Percentiles rank a stretch among this genome's conserved stretches.
Conservation (phyloP, 208 protist genomes). For the Novymonas esmeraldas region DNA sequence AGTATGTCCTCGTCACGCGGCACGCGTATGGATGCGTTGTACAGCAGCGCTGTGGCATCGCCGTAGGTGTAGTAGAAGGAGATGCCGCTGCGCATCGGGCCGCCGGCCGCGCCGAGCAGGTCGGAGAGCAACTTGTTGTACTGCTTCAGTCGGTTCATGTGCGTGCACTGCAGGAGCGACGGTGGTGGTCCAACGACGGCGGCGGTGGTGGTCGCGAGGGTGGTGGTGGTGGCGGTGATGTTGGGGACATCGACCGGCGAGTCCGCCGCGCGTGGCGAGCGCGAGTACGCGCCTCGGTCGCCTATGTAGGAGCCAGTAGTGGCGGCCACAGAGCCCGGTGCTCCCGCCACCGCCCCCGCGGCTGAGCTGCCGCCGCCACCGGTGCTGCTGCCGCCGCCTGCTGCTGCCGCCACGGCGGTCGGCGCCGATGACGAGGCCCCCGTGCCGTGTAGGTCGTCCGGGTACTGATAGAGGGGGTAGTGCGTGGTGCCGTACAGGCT, state of each 20-base stretch:
- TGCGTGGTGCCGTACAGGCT: conserved; percentile 45
- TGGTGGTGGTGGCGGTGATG: background rate
- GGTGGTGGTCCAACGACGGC: background rate
- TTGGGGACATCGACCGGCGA: conserved; percentile 9
- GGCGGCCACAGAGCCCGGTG: no score
- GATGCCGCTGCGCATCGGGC: conserved; percentile 47
- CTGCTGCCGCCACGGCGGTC: background rate
- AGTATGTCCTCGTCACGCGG: conserved; percentile 45
- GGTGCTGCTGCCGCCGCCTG: background rate
- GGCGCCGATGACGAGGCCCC: background rate
- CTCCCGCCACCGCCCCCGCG: no score
- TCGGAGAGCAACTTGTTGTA: conserved; percentile 42
- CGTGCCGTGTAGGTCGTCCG: conserved; percentile 7
- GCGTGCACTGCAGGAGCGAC: conserved; percentile 14
- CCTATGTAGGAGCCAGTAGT: no score
- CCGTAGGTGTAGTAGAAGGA: conserved; percentile 66
- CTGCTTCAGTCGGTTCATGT: conserved; percentile 33
- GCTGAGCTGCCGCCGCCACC: background rate
- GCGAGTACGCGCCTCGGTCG: background rate
- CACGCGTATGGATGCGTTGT: conserved; percentile 54
- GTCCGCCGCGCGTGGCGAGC: conserved; percentile 11
- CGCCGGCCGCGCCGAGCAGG: conserved; percentile 39
- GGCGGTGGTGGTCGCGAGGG: background rate
- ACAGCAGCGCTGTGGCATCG: conserved; percentile 54
- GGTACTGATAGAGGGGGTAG: conserved; percentile 46